Evolutionary conservation across 768 basidiomycete genomes (phyloP).

Genomic region (Suillus placidus): DNA sequence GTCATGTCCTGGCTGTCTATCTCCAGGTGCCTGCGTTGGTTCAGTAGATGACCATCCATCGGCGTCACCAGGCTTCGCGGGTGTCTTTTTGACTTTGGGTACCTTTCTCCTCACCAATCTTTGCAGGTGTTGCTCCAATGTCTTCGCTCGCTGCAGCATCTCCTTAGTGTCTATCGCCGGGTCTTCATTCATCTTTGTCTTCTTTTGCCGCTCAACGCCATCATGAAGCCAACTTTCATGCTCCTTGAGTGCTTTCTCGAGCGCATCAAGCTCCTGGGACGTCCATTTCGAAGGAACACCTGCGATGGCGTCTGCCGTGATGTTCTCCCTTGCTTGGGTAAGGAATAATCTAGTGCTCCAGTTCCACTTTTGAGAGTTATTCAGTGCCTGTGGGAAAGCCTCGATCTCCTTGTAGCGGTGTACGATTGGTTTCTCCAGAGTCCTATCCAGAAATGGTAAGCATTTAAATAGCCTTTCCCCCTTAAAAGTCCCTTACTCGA

Average conservation of each 20-base stretch:
- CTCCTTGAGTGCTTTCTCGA: constrained; percentile 77
- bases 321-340: constrained; percentile 71
- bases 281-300: constrained; percentile 82
- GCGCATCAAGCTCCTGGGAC: constrained; percentile 75
- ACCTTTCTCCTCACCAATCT: constrained; percentile 68
- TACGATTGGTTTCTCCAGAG: constrained; percentile 78
- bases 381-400: constrained; percentile 80
- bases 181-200: constrained; percentile 71
- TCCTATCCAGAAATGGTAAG: constrained; percentile 43
- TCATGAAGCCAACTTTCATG: constrained; percentile 85
- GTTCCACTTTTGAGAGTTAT: constrained; percentile 84
- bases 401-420: constrained; percentile 89
- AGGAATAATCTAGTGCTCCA: constrained; percentile 90
- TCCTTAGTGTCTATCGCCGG: constrained; percentile 86
- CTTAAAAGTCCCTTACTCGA: constrained; percentile 68
- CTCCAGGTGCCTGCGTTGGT: constrained; percentile 17
- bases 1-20: constrained; percentile 30
- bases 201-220: constrained; percentile 82
- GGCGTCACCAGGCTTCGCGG: constrained; percentile 28
- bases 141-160: constrained; percentile 82
- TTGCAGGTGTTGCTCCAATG: constrained; percentile 74
- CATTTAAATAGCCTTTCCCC: not conserved
- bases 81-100: constrained; percentile 62
- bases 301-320: constrained; percentile 62
- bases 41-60: constrained; percentile 21